Base-by-base conservation (phyloP, 768 basidiomycete genomes). In the Favolaschia claudopus region DNA sequence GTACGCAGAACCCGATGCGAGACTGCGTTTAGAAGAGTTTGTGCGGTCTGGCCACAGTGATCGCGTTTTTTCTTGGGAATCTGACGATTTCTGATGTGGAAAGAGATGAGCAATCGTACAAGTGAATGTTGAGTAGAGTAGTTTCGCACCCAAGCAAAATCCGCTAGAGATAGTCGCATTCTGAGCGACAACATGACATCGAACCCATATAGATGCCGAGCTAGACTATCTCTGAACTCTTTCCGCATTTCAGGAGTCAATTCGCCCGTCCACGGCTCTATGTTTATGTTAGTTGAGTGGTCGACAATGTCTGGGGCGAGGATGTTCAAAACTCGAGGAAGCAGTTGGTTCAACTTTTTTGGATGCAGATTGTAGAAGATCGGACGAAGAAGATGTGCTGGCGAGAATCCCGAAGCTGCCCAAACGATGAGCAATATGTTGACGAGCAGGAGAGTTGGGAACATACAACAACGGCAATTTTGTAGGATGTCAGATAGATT, bases 171-270 rank as follows among this genome's bases (percentile, higher is more conserved):
- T 50, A 91, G 76, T 38, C 82, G 75, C 77, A 89, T 77, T 45
- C 89, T 80, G 31, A 87, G 72, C 1, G 77, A 78, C 36, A 85
- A 69, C 22, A 89, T 67, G 43, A 70, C 70, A 47, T 85, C 79
- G 78, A 82, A 86, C 1, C 90, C 89, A 67, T 85, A 91, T 14
- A 92, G 72, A 67, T 89, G 83, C 9, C 75, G 77, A 1, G 74
- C 65, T 17, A 92, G 67, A 59, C 87, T 86, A 15, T 70, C 70
- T 39, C 82, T 75, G 58, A 90, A 81, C n/a, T 77, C 77, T 22
- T 56, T 55, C 22, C 78, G 79, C 7, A 85, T 61, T 7, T 78
- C 79, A 22, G 64, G 60, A n/a, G 70, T 74, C 28, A 78, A 45
- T 12, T 69, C 62, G 52, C 71, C 72, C 9, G 56, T 40, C 65